These are phyloP conservation scores for Macadamia tetraphylla DNA, from an alignment of 164 flowering plant genomes.

Conservation along the genomic window DNA sequence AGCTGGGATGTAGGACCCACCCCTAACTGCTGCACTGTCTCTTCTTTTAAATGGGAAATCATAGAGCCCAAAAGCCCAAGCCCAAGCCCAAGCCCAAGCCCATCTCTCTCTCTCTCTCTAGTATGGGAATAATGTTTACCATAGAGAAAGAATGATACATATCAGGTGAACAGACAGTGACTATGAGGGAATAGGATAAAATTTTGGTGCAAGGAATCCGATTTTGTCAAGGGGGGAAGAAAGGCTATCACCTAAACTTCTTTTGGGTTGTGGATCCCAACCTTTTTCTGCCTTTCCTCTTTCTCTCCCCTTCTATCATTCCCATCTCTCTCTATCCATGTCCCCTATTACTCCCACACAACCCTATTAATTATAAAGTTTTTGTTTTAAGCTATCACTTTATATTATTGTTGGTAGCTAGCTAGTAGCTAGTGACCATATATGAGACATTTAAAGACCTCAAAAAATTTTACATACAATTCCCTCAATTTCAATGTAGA, in stretches of 20 bases:
- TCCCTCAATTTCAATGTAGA: background rate
- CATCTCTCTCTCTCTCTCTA: background rate
- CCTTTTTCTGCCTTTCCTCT: slow-evolving; percentile 2
- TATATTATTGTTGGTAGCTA: background rate
- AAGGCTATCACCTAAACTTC: background rate
- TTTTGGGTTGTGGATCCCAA: slow-evolving; percentile 14
- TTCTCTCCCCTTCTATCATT: slow-evolving; percentile 7
- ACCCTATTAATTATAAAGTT: background rate
- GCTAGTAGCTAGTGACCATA: background rate
- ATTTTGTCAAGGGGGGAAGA: background rate
- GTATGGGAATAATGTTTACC: too few species aligned
- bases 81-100: background rate
- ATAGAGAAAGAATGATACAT: too few species aligned
- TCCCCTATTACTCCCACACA: slow-evolving; percentile 1
- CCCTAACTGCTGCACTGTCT: slow-evolving; percentile 12
- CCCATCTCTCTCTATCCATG: slow-evolving; percentile 5
- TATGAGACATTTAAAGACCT: background rate
- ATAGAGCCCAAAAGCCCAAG: background rate
- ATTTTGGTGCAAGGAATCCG: too few species aligned
- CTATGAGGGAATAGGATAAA: too few species aligned
- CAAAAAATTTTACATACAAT: background rate
- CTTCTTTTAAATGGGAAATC: slow-evolving; percentile 12
- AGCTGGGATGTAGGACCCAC: slow-evolving; percentile 22
- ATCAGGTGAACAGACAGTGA: too few species aligned
- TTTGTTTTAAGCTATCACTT: background rate